phyloP scores from a whole-genome alignment of 441 rosid species.

The Eruca vesicaria region DNA sequence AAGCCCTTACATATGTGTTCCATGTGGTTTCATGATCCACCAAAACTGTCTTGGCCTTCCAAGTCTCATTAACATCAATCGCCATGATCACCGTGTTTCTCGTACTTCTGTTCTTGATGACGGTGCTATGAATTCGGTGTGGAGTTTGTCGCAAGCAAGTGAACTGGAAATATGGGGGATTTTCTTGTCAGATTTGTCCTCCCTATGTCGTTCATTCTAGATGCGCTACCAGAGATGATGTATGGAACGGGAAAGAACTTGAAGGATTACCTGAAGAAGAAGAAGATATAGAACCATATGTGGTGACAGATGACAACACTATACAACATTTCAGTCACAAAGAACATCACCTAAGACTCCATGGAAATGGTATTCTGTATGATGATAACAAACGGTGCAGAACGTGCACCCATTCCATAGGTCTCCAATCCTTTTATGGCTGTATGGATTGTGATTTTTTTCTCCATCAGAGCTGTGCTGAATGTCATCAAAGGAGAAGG shows the following conservation, averaged over 20 bases:
- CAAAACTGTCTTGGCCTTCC: not conserved
- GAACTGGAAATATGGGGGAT: not conserved
- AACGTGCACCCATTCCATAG: not conserved
- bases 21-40: not conserved
- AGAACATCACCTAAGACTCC: not conserved
- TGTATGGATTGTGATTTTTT: not conserved
- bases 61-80: not conserved
- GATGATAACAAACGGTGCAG: too few species aligned
- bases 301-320: too few species aligned
- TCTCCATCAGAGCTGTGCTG: not conserved
- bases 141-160: not conserved
- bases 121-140: not conserved
- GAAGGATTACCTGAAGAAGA: too few species aligned
- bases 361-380: not conserved
- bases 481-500: too few species aligned
- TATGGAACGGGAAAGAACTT: too few species aligned
- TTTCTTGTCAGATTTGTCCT: not conserved
- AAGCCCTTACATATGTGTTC: not conserved
- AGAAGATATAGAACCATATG: too few species aligned
- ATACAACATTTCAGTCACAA: not conserved
- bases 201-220: too few species aligned
- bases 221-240: too few species aligned
- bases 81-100: conserved; percentile 2
- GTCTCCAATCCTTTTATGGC: not conserved
- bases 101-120: not conserved